These are phyloP conservation scores for Omphalotus olearius DNA, from an alignment of 1,284 basidiomycete species.

Conservation along the genomic window DNA sequence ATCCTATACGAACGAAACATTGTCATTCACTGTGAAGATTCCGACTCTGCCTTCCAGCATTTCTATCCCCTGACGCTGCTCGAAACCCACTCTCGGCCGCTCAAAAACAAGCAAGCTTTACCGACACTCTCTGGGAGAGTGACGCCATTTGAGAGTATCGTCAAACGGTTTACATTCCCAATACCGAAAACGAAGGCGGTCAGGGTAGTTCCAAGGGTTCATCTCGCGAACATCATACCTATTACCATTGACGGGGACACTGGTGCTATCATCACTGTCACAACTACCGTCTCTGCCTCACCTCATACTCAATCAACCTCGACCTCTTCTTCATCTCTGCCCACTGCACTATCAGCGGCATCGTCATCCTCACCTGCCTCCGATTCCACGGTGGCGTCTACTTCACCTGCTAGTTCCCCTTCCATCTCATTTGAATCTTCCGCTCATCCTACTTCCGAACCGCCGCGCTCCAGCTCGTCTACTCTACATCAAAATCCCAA, in stretches of 20 bases:
- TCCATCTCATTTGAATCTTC: neutral
- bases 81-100: constrained; percentile 24
- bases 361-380: neutral
- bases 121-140: constrained; percentile 10
- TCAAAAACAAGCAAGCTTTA: neutral
- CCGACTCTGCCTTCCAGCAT: constrained; percentile 47
- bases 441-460: neutral
- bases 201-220: neutral
- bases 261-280: constrained; percentile 7
- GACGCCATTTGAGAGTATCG: constrained; percentile 12
- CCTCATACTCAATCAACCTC: neutral
- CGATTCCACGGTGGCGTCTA: neutral
- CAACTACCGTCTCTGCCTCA: constrained; percentile 1
- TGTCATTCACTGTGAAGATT: constrained; percentile 68
- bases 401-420: neutral
- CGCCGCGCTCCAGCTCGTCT: neutral
- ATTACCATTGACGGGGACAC: constrained; percentile 3
- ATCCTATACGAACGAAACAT: constrained; percentile 57
- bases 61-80: constrained; percentile 54
- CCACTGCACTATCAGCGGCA: neutral
- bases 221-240: neutral
- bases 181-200: neutral
- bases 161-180: constrained; percentile 14
- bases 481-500: constrained; percentile 27
- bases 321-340: neutral